Base-by-base conservation (phyloP, 2,329 filamentous ascomycete genomes). In the Simplicillium sp. region DNA sequence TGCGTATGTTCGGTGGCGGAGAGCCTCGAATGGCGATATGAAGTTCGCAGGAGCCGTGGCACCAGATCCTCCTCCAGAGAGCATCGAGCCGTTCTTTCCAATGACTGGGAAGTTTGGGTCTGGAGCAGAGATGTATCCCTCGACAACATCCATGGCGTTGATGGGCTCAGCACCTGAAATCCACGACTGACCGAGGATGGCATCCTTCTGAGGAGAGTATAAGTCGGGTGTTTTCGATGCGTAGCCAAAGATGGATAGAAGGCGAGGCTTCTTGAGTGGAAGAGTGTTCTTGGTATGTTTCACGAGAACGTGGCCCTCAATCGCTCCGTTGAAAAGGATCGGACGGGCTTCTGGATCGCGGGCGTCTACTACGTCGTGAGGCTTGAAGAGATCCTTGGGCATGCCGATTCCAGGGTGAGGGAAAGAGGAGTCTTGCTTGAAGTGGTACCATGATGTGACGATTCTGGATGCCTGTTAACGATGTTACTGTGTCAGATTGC, bases 221-320 rank as follows among this genome's bases (percentile, higher is more conserved):
- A 60, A 54, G 39, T 70, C 65, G 0, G 70, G 65, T 8, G 59
- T 63, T 37, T 61, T 65, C 33, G 68, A 72, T 11, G 79, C 79
- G 52, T 82, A 82, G 18, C 78, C 74, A 49, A 75, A 80, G n/a
- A 82, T 48, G 1, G 77, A 75, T 34, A 84, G 47, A 45, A 73
- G 50, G 44, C 64, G 59, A 3, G 69, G 69, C 11, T 65, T 56
- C 8, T 64, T 64, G 1, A 83, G 56, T 0, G 78, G 78, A 1
- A 82, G 64, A 0, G 73, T 60, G 12, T 62, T 64, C 34, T 73
- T 71, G 32, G 53, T 59, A 52, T 83, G 82, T 55, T 82, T 83
- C 25, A 82, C 66, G 1, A 82, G 65, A 1, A 82, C 78, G 40
- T 80, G 76, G 4, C 79, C 77, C 49, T 81, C 77, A 4, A 79